Percentiles rank a stretch among this genome's conserved stretches.
These are phyloP conservation scores for Wallacemonas sp. DNA, from an alignment of 208 protist genomes.

Conservation along the genomic window DNA sequence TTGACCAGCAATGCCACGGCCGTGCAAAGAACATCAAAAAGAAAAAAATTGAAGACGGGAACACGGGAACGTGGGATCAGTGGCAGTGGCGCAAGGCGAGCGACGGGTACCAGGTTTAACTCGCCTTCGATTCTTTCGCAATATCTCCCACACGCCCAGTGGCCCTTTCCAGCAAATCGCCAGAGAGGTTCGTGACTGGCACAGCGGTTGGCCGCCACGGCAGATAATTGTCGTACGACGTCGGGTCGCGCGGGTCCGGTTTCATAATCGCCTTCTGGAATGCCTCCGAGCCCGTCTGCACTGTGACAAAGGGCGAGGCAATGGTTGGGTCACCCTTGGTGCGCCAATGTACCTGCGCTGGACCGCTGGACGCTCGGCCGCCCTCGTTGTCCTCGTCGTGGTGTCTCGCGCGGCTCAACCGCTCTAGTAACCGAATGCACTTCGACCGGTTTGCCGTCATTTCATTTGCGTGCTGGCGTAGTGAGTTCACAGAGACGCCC, in stretches of 20 bases:
- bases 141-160: not conserved
- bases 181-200: slow-evolving; percentile 69
- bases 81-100: no score
- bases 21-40: not conserved
- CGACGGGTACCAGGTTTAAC: no score
- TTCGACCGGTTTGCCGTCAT: slow-evolving; percentile 62
- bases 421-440: slow-evolving; percentile 64
- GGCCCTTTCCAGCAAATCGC: slow-evolving; percentile 17
- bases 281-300: slow-evolving; percentile 67
- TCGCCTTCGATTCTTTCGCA: not conserved
- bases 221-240: slow-evolving; percentile 70
- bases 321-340: slow-evolving; percentile 64
- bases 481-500: slow-evolving; percentile 64
- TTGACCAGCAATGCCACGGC: no score
- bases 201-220: slow-evolving; percentile 56
- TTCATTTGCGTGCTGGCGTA: slow-evolving; percentile 60
- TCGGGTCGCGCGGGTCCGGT: slow-evolving; percentile 76
- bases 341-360: slow-evolving; percentile 49
- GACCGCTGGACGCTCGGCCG: slow-evolving; percentile 15
- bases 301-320: slow-evolving; percentile 63
- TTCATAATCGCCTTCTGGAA: slow-evolving; percentile 64
- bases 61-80: no score
- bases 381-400: slow-evolving; percentile 12
- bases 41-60: not conserved
- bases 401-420: slow-evolving; percentile 57